Conservation (phyloP, 2,329 filamentous ascomycete genomes). For the Exophiala sp. region DNA sequence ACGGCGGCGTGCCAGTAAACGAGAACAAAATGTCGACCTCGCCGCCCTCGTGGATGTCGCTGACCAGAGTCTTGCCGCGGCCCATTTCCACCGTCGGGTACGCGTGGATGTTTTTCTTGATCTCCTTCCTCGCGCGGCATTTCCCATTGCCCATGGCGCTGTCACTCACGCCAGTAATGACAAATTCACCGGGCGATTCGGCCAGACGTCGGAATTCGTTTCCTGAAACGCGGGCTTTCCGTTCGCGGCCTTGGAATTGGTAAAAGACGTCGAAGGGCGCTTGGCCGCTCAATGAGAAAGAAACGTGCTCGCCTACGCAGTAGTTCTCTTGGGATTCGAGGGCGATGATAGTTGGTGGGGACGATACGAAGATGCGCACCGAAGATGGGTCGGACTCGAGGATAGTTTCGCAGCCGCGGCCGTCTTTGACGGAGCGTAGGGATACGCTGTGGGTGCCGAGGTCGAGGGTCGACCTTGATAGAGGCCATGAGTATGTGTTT, state of each 20-base stretch:
- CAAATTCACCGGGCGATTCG: slow-evolving; percentile 83
- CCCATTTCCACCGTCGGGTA: slow-evolving; percentile 89
- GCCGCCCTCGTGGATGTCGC: slow-evolving; percentile 95
- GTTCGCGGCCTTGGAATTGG: slow-evolving; percentile 72
- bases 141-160: slow-evolving; percentile 60
- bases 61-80: slow-evolving; percentile 72
- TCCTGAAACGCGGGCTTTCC: slow-evolving; percentile 67
- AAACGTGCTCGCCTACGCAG: slow-evolving; percentile 91
- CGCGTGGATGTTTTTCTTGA: slow-evolving; percentile 81
- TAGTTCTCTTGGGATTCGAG: slow-evolving; percentile 82
- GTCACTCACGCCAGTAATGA: slow-evolving; percentile 82
- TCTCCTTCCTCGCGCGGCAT: slow-evolving; percentile 74
- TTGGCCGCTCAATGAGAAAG: slow-evolving; percentile 85
- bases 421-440: slow-evolving; percentile 85
- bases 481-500: slow-evolving; percentile 72
- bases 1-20: slow-evolving; percentile 92
- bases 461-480: slow-evolving; percentile 79
- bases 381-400: slow-evolving; percentile 68
- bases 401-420: slow-evolving; percentile 77
- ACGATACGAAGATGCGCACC: slow-evolving; percentile 87
- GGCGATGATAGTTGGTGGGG: slow-evolving; percentile 85
- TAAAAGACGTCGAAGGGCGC: slow-evolving; percentile 93
- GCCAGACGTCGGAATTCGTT: slow-evolving; percentile 83
- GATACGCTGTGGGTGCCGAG: slow-evolving; percentile 86
- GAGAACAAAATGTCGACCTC: slow-evolving; percentile 91